A percentile compares a stretch with the other conserved stretches of the same genome.
These are phyloP conservation scores for Russula vinacea DNA, from an alignment of 768 basidiomycete genomes.

Conservation along the genomic window DNA sequence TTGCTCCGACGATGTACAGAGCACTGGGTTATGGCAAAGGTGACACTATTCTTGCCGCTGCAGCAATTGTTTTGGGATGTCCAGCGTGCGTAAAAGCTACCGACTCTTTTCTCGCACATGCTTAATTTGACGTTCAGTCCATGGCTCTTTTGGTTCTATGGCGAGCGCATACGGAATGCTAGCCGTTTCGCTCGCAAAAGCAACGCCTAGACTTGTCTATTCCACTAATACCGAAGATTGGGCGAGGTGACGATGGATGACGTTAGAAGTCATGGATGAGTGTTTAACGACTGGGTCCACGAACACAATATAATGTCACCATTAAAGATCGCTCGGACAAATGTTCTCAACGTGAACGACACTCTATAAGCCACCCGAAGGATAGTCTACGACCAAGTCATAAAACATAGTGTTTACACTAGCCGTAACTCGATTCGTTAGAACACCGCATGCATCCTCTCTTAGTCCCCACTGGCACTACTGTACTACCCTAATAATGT, in stretches of 20 bases:
- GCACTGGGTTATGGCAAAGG: conserved; percentile 68
- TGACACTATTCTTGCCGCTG: conserved; percentile 58
- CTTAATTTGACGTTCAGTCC: conserved; percentile 41
- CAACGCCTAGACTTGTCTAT: background rate
- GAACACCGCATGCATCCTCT: no score
- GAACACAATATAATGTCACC: background rate
- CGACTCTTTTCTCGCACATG: background rate
- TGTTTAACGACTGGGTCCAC: background rate
- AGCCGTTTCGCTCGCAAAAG: conserved; percentile 14
- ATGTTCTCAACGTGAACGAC: background rate
- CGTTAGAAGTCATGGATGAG: background rate
- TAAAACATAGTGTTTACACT: no score
- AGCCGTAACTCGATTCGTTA: no score
- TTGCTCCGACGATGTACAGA: conserved; percentile 67
- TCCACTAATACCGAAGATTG: background rate
- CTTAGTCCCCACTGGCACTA: no score
- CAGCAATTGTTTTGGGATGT: conserved; percentile 58
- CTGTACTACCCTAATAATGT: no score
- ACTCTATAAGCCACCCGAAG: no score
- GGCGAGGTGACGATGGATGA: background rate
- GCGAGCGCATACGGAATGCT: conserved; percentile 42
- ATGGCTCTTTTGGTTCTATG: conserved; percentile 45
- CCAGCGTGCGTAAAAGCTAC: conserved; percentile 38
- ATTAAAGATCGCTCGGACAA: background rate
- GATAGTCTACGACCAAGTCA: no score